Evolutionary conservation across 2,329 filamentous ascomycete genomes (phyloP).

Genomic region (Boeremia exigua): DNA sequence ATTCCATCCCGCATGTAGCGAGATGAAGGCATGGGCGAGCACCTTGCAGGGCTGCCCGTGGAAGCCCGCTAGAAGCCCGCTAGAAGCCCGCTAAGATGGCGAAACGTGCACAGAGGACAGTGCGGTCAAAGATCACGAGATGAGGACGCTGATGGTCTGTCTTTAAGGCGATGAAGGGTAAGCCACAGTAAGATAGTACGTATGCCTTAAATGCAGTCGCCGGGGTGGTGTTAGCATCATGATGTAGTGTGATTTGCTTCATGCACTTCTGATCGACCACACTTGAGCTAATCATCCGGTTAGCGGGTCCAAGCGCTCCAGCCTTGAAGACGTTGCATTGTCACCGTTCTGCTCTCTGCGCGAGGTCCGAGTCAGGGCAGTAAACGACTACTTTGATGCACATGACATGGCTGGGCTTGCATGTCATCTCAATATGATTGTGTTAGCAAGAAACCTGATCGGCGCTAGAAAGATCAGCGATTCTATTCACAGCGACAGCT

Average conservation of each 20-base stretch:
- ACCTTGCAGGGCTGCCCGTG: constrained; percentile 19
- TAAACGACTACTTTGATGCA: no score
- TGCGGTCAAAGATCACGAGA: constrained; percentile 16
- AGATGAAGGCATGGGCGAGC: constrained; percentile 38
- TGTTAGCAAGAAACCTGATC: no score
- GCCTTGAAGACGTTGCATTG: not conserved
- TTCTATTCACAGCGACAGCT: no score
- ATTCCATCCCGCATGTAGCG: constrained; percentile 18
- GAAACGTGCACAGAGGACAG: constrained; percentile 33
- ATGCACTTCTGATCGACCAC: constrained; percentile 9
- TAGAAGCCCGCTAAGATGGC: constrained; percentile 38
- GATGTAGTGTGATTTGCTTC: constrained; percentile 10
- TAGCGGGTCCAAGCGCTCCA: not conserved
- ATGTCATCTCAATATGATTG: no score
- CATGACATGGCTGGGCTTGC: no score
- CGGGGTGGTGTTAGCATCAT: constrained; percentile 7
- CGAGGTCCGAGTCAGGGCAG: no score
- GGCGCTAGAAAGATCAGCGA: no score
- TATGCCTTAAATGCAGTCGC: constrained; percentile 16
- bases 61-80: constrained; percentile 33
- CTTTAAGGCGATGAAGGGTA: constrained; percentile 18
- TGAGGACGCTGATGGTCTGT: constrained; percentile 18
- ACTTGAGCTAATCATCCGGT: not conserved
- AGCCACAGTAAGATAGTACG: constrained; percentile 15
- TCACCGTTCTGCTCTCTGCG: no score